Evolutionary conservation across 768 basidiomycete genomes (phyloP).

Genomic region (Crassisporium funariophilum): DNA sequence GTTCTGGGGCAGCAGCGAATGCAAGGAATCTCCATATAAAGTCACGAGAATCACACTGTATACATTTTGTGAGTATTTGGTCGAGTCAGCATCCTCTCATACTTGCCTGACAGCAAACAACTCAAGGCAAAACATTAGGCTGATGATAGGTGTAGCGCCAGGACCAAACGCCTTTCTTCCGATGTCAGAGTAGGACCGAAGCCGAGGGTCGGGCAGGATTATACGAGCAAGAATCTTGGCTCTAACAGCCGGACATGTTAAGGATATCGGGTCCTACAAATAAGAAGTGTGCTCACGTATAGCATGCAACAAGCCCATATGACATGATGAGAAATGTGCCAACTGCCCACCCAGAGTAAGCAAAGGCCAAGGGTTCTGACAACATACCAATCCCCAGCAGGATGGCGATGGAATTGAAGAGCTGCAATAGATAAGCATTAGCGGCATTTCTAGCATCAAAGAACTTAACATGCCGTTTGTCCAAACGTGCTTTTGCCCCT

Average conservation of each 20-base stretch:
- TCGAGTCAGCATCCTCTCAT: not conserved
- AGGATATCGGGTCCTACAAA: not conserved
- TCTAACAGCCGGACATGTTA: constrained; percentile 45
- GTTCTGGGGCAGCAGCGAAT: constrained; percentile 68
- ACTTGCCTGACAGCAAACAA: constrained; percentile 78
- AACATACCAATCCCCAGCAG: constrained; percentile 88
- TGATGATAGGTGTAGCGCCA: constrained; percentile 64
- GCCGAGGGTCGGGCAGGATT: constrained; percentile 65
- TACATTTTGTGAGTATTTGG: not conserved
- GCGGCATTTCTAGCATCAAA: too few relatives aligned
- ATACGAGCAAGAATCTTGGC: constrained; percentile 85
- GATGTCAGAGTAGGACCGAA: constrained; percentile 89
- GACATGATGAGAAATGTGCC: constrained; percentile 75
- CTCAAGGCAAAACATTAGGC: constrained; percentile 82
- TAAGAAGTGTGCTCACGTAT: constrained; percentile 64
- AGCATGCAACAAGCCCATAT: constrained; percentile 82
- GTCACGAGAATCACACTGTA: constrained; percentile 84
- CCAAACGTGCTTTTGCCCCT: constrained; percentile 71
- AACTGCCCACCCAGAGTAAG: constrained; percentile 86
- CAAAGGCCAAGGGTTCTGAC: constrained; percentile 88
- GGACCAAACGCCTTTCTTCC: constrained; percentile 87
- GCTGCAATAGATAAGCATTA: constrained; percentile 32
- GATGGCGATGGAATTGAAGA: constrained; percentile 90
- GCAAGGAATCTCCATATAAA: constrained; percentile 84
- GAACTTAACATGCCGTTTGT: constrained; percentile 72